Base-by-base conservation (phyloP, 768 basidiomycete species). In the Tylopilus sp. region DNA sequence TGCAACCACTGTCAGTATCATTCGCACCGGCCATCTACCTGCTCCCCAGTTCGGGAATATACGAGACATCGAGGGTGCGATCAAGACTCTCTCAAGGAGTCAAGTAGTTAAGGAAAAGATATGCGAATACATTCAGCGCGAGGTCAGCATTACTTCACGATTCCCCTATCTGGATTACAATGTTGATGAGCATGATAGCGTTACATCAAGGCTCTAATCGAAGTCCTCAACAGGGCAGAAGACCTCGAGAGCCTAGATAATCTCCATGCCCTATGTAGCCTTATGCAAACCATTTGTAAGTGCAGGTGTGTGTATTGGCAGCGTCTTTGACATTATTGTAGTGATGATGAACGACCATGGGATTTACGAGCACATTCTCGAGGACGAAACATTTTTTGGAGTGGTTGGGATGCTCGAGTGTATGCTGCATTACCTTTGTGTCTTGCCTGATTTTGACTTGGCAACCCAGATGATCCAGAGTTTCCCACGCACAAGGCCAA, bases 401-500 rank as follows among this genome's bases (percentile, higher is more conserved):
- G 90, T 98, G 43, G 83, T 95, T 38, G 94, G 95, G 41, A 95
- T 98, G 78, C 83, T 99, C 56, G 97, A 99, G 78, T 99, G 95
- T 95, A 56, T 51, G 91, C 72, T 11, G n/a, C 28, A 57, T 22
- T 50, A 39, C 48, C 21, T 28, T 48, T n/a, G 39, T 50, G 13
- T 12, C 6, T 51, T 46, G 33, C 38, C 40, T 44, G 46, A 51
- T 51, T 47, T 36, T 55, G 44, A 63, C 59, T 53, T 57, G 49
- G 57, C 20, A 44, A 52, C 22, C 52, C 35, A 97, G 95, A 98
- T 67, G 95, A 98, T 63, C 94, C 95, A 56, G 95, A 98, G 58
- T 98, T 95, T 67, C 95, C 95, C 20, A 77, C 74, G n/a, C 85
- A 95, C 73, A 98, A 98, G 73, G 97, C 95, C 45, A 91, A 93